phyloP scores from a whole-genome alignment of 169 alveolate species.

The Theileria parva region DNA sequence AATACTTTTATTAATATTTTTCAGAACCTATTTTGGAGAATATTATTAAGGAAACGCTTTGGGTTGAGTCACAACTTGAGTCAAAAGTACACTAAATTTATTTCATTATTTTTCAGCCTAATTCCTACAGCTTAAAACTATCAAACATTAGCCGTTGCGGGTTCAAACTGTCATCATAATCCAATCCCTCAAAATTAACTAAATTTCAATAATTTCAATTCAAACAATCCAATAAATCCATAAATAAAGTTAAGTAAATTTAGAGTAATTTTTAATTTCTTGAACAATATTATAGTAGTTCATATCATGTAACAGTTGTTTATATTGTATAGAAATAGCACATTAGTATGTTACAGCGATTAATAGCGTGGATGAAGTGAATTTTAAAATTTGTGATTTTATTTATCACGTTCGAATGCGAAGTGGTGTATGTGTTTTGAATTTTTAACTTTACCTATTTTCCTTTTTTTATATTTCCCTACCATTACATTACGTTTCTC shows the following conservation, averaged over 20 bases:
- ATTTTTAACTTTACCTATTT: conserved; percentile 19
- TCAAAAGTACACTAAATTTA: background rate
- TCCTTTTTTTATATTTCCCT: conserved; percentile 37
- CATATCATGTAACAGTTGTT: too few species aligned
- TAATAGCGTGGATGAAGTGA: too few species aligned
- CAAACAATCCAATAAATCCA: too few species aligned
- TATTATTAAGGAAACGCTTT: conserved; percentile 45
- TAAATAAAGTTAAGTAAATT: too few species aligned
- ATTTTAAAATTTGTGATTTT: background rate
- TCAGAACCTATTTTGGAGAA: conserved; percentile 25
- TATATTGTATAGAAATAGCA: too few species aligned
- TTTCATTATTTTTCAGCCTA: conserved; percentile 4
- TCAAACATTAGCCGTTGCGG: conserved; percentile 34
- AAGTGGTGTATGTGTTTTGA: background rate
- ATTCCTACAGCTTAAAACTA: conserved; percentile 4
- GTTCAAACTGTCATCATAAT: background rate
- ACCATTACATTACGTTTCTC: conserved; percentile 39
- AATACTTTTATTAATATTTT: background rate
- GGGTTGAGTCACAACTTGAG: conserved; percentile 37
- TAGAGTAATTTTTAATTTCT: too few species aligned
- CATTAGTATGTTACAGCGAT: too few species aligned
- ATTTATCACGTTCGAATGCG: conserved; percentile 41
- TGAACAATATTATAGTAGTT: too few species aligned
- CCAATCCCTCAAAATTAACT: too few species aligned
- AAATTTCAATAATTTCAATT: too few species aligned